phyloP scores from a whole-genome alignment of 1,284 basidiomycete species.

The Heterobasidion annosum region DNA sequence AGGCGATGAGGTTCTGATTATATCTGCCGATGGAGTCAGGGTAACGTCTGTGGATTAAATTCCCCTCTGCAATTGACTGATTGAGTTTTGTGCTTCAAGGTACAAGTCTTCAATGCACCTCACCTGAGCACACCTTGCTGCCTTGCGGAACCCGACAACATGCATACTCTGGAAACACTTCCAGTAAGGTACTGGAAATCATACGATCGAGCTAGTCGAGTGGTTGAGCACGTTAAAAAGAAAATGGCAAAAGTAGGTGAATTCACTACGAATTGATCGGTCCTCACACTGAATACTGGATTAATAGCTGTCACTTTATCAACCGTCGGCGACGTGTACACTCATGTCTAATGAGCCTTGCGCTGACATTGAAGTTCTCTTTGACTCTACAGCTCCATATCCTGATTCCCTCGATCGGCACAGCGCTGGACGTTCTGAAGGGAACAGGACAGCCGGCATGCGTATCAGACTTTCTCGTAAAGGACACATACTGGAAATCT shows the following conservation, averaged over 20 bases:
- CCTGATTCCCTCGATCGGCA: not conserved
- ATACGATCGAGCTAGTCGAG: slow-evolving; percentile 35
- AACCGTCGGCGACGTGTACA: slow-evolving; percentile 31
- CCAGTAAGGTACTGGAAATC: slow-evolving; percentile 32
- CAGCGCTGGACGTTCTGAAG: not conserved
- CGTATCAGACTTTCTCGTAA: slow-evolving; percentile 35
- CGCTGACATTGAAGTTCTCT: slow-evolving; percentile 39
- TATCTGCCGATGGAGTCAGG: slow-evolving; percentile 27
- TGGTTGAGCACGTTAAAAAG: slow-evolving; percentile 39
- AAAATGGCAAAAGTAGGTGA: slow-evolving; percentile 38
- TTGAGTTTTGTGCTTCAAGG: slow-evolving; percentile 17
- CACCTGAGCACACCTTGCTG: slow-evolving; percentile 39
- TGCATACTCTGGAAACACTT: slow-evolving; percentile 24
- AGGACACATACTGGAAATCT: slow-evolving; percentile 30
- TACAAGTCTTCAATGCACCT: slow-evolving; percentile 37
- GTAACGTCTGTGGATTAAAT: slow-evolving; percentile 13
- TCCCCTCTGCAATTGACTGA: not conserved
- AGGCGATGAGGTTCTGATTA: slow-evolving; percentile 37
- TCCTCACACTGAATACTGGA: not conserved
- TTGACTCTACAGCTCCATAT: slow-evolving; percentile 11
- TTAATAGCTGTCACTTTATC: slow-evolving; percentile 34
- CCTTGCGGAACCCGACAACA: slow-evolving; percentile 30
- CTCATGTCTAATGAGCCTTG: slow-evolving; percentile 46
- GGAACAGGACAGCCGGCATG: slow-evolving; percentile 16
- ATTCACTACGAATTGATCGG: not conserved